A percentile compares a stretch with the other conserved stretches of the same genome.
Evolutionary conservation across 148 eudicot genomes (phyloP).

Genomic region (Silene conica): DNA sequence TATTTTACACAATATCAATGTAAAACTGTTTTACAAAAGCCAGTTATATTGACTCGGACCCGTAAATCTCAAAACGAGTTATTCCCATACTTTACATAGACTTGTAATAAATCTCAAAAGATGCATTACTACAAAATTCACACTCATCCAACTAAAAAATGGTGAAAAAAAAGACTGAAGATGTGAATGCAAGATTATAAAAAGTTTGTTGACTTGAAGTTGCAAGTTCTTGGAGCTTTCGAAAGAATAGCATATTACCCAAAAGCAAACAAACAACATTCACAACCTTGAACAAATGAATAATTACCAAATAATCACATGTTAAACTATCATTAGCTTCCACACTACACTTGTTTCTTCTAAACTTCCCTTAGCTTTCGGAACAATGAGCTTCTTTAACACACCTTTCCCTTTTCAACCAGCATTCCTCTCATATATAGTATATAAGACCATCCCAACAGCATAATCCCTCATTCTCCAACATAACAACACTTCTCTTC

Average conservation of each 20-base stretch:
- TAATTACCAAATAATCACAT: constrained; percentile 9
- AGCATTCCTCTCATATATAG: neutral
- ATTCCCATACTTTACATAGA: too few relatives aligned
- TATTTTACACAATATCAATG: too few relatives aligned
- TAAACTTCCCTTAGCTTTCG: constrained; percentile 22
- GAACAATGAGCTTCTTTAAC: constrained; percentile 25
- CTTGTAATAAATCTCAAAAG: too few relatives aligned
- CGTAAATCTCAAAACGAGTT: too few relatives aligned
- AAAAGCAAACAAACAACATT: neutral
- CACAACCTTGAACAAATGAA: neutral
- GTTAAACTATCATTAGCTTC: constrained; percentile 16
- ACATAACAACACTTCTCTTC: neutral
- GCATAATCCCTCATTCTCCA: neutral
- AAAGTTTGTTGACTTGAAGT: neutral
- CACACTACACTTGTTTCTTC: constrained; percentile 15
- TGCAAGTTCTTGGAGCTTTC: constrained; percentile 1
- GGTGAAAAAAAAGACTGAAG: neutral
- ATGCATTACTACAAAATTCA: too few relatives aligned
- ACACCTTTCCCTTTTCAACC: constrained; percentile 12
- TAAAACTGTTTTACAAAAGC: too few relatives aligned
- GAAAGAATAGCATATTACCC: neutral
- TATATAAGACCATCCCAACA: constrained; percentile 6
- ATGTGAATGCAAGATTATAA: neutral
- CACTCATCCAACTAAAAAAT: too few relatives aligned
- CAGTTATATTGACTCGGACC: too few relatives aligned